Evolutionary conservation across 2,329 filamentous ascomycete species (phyloP).

Genomic region (Xylariales sp.): DNA sequence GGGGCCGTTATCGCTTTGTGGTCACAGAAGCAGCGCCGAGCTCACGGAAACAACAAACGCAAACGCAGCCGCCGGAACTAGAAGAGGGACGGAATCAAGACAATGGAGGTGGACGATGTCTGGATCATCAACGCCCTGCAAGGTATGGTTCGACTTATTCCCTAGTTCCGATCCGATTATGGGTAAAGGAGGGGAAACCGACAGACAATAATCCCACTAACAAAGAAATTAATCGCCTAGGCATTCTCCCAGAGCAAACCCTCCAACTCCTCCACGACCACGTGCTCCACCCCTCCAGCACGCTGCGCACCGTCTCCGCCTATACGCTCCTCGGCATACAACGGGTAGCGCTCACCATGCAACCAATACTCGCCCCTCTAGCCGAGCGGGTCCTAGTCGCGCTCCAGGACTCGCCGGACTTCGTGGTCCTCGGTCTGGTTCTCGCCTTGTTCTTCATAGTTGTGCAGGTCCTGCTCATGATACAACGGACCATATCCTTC

Average conservation of each 20-base stretch:
- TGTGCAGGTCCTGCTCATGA: conserved; percentile 75
- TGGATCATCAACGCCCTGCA: conserved; percentile 47
- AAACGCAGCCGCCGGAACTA: background rate
- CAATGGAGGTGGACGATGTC: conserved; percentile 43
- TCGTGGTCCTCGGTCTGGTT: conserved; percentile 59
- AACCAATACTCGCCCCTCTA: conserved; percentile 58
- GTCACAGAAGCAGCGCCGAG: background rate
- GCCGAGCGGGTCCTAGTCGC: conserved; percentile 54
- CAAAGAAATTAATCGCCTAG: conserved; percentile 35
- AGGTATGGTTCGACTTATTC: conserved; percentile 40
- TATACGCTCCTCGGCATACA: conserved; percentile 49
- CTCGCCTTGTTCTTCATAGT: conserved; percentile 68
- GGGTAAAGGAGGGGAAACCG: background rate
- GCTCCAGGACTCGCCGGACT: conserved; percentile 56
- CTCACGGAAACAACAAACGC: background rate
- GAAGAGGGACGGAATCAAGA: background rate
- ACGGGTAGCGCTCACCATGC: conserved; percentile 46
- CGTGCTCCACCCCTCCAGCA: conserved; percentile 59
- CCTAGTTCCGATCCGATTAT: too few relatives aligned
- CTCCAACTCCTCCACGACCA: conserved; percentile 59
- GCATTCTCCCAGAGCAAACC: conserved; percentile 59
- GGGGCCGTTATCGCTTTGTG: background rate
- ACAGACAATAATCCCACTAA: background rate
- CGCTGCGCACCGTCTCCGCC: conserved; percentile 56
- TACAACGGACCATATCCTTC: conserved; percentile 79